Evolutionary conservation across 2,329 filamentous ascomycete genomes (phyloP), one percentile per base, ranked within the genome.

Genomic region (Alternaria arbusti): DNA sequence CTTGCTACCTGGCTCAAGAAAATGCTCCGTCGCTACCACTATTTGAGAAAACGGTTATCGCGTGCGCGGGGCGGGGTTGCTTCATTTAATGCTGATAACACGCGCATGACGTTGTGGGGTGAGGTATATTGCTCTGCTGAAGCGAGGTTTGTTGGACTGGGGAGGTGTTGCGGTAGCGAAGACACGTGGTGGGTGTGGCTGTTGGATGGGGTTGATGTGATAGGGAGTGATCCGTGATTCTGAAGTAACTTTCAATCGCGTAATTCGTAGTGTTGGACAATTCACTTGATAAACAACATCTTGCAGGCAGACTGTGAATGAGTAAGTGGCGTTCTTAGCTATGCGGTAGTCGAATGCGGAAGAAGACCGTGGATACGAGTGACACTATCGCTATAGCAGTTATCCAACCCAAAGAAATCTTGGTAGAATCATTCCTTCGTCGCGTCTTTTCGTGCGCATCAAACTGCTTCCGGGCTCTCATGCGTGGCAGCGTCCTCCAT

Each of bases 401-500:
- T 23, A 0, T 13, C n/a, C 12, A 17, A 25, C n/a, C 8, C 6
- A n/a, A 23, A 15, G 22, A 7, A 17, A 23, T 2, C 9, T 40
- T 22, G n/a, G 6, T 8, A 9, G n/a, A 32, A 12, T 15, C 8
- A 52, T 36, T 23, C 13, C 5, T 22, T 11, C 30, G 4, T 25
- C 15, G 15, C 22, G 32, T 32, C 23, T 44, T 32, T n/a, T 28
- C 30, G n/a, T 15, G 25, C 6, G 22, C 26, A 47, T 68, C 30
- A 68, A 10, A 43, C 46, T 20, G 65, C 44, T 54, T 72, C 71
- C 1, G 73, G 69, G 63, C 72, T 76, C 36, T 71, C 62, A 3
- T 67, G 63, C 10, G 69, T 68, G 0, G 65, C 65, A 26, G 51
- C 59, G 40, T 69, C 67, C 64, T 79, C 72, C 65, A 75, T 65